Percentiles rank a stretch among this genome's conserved stretches.
These are phyloP conservation scores for Pyrus hybrid DNA, from an alignment of 331 rosid species.

Conservation along the genomic window DNA sequence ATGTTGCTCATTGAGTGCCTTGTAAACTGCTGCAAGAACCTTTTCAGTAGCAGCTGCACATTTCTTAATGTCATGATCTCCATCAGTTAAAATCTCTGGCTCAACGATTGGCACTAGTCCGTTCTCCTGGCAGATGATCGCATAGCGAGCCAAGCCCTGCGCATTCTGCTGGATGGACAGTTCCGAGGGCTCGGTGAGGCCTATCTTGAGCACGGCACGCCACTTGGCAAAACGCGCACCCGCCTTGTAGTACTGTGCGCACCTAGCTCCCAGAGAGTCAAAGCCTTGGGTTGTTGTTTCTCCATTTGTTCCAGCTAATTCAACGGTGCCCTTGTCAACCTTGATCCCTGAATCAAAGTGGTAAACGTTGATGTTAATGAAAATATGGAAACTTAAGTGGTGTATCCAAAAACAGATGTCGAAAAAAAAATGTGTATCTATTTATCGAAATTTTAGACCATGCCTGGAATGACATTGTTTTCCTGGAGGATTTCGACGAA, in stretches of 20 bases:
- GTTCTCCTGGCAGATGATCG: slow-evolving; percentile 92
- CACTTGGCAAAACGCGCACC: slow-evolving; percentile 97
- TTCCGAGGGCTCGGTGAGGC: slow-evolving; percentile 70
- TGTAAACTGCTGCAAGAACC: slow-evolving; percentile 87
- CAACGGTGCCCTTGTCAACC: slow-evolving; percentile 96
- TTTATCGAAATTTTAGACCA: neutral
- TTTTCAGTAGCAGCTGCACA: slow-evolving; percentile 85
- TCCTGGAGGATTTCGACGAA: slow-evolving; percentile 70
- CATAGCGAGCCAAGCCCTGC: slow-evolving; percentile 93
- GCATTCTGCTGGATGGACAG: slow-evolving; percentile 83
- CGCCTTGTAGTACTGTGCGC: slow-evolving; percentile 79
- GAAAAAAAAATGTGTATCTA: neutral
- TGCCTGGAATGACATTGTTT: slow-evolving; percentile 82
- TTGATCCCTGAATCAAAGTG: slow-evolving; percentile 58
- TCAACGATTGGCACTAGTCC: slow-evolving; percentile 98
- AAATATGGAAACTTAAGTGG: neutral
- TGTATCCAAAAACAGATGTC: neutral
- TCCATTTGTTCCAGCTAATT: slow-evolving; percentile 79
- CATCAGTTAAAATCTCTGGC: slow-evolving; percentile 93
- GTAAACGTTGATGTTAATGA: neutral
- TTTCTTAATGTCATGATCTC: slow-evolving; percentile 62
- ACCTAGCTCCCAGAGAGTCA: slow-evolving; percentile 77
- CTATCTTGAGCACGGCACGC: slow-evolving; percentile 96
- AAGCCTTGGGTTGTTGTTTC: slow-evolving; percentile 94
- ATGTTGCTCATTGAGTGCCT: slow-evolving; percentile 90